Percentiles rank a stretch among this genome's conserved stretches.
These are phyloP conservation scores for Isatis lusitanica DNA, from an alignment of 441 rosid genomes.

Conservation along the genomic window DNA sequence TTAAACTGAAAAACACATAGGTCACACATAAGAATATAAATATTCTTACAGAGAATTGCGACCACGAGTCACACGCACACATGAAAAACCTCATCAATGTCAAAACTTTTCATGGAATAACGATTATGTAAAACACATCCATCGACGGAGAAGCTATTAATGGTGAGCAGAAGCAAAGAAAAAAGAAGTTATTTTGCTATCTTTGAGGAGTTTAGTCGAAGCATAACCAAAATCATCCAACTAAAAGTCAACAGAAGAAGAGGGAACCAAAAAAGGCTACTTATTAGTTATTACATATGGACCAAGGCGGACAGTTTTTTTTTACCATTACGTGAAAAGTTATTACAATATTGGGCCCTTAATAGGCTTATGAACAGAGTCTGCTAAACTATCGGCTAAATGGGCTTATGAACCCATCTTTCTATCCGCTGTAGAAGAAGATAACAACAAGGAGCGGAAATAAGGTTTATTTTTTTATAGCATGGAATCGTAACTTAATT, in stretches of 20 bases:
- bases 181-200: background rate
- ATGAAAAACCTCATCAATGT: background rate
- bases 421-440: background rate
- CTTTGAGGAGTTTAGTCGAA: background rate
- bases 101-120: background rate
- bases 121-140: background rate
- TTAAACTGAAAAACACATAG: too few species aligned
- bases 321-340: background rate
- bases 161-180: too few species aligned
- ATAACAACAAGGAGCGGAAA: too few species aligned
- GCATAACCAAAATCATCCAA: constrained; percentile 1
- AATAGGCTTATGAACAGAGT: background rate
- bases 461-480: too few species aligned
- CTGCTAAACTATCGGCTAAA: background rate
- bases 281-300: background rate
- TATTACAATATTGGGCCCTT: background rate
- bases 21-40: too few species aligned
- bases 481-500: background rate
- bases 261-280: background rate
- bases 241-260: constrained; percentile 25
- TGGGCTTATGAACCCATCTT: background rate
- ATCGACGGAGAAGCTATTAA: too few species aligned
- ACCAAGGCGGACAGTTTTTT: background rate
- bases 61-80: too few species aligned
- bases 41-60: too few species aligned